Base-by-base conservation (phyloP, 73 alveolate genomes). In the Paramecium sexaurelia region DNA sequence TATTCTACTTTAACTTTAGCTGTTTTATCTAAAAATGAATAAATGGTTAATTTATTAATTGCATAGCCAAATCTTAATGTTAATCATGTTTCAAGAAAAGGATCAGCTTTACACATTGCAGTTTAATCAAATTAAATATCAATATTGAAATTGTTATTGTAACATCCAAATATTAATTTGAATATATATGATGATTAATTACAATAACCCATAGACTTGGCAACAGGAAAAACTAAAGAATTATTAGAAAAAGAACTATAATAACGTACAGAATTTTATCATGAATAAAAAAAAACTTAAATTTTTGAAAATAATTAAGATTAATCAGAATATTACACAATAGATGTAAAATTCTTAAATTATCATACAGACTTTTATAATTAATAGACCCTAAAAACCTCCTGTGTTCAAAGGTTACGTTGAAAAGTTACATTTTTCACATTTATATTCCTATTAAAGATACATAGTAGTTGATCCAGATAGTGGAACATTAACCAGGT, bases 51-150 rank as follows among this genome's bases (percentile, higher is more conserved):
- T 41, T 40, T 41, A 19, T 78, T 78, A n/a, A 37, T 78, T 22
- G 90, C 75, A 19, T 78, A 78, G 19, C 39, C 55, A 10, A 78
- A 78, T 17, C 36, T 78, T 22, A 43, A 78, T 24, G 40, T 78
- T 33, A 78, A 78, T 78, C 75, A 37, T 78, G 32, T 78, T 4
- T 41, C 39, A 19, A 41, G 55, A 43, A 41, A 78, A 24, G 90
- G 90, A 37, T 41, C 90, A 7, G 90, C 90, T 41, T 39, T 78
- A 7, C 90, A 78, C 24, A 40, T 78, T 24, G 90, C 90, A 41
- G 71, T 61, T 37, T n/a, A 40, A 40, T 41, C 9, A 22, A 40
- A 78, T 78, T n/a, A 45, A 20, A 24, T 20, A 1, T 13, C 29
- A 17, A 78, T 78, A 9, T 26, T 78, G 40, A 20, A 41, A 8